These are phyloP conservation scores for Termitomyces sp. DNA, from an alignment of 768 basidiomycete species.

Conservation along the genomic window DNA sequence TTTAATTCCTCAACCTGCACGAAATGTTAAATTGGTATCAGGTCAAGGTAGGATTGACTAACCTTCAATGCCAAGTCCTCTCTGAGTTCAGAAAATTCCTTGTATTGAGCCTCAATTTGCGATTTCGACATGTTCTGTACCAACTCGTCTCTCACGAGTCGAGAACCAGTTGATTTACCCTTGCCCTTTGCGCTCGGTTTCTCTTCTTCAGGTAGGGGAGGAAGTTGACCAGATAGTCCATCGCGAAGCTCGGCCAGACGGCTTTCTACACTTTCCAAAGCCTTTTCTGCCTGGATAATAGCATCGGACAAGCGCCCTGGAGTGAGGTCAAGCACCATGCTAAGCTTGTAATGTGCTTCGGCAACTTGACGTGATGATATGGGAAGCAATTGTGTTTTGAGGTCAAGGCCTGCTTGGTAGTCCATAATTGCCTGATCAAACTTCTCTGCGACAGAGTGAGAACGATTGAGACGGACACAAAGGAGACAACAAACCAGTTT, in stretches of 20 bases:
- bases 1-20: conserved; percentile 89
- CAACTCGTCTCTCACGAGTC: conserved; percentile 43
- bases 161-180: conserved; percentile 54
- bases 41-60: neutral
- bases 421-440: conserved; percentile 92
- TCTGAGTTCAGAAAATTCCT: conserved; percentile 69
- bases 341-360: conserved; percentile 91
- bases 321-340: conserved; percentile 89
- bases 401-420: conserved; percentile 69
- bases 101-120: conserved; percentile 76
- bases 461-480: neutral
- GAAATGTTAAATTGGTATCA: neutral
- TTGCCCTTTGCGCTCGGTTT: conserved; percentile 57
- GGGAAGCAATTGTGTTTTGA: conserved; percentile 73
- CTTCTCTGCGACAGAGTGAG: conserved; percentile 58
- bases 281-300: conserved; percentile 74
- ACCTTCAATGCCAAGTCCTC: conserved; percentile 87
- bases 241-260: conserved; percentile 58
- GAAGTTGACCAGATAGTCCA: conserved; percentile 34
- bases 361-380: conserved; percentile 90
- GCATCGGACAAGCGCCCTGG: conserved; percentile 80
- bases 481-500: conserved; percentile 67
- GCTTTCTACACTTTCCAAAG: conserved; percentile 70
- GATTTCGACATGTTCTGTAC: conserved; percentile 62
- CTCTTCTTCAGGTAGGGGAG: conserved; percentile 23